Base-by-base conservation (phyloP, 208 protist species). In the Trypanosoma conorhini region DNA sequence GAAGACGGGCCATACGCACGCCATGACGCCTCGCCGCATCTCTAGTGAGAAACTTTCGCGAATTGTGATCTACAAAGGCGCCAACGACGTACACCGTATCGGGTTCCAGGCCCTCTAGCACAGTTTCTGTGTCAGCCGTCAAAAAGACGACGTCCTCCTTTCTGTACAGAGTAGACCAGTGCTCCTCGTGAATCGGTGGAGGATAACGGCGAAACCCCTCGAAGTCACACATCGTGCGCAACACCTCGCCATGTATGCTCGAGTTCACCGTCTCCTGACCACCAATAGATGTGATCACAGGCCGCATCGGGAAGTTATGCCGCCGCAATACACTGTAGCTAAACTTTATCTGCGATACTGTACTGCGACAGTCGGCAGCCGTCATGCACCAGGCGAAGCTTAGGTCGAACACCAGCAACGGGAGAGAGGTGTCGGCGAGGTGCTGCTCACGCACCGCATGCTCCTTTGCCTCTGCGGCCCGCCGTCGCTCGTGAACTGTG, bases 381-480 rank as follows among this genome's bases (percentile, higher is more conserved):
- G 77, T 90, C 92, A 97, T 97, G 61, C 86, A 93, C 85, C 86
- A 91, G 7, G 85, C 77, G 73, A 97, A 95, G 76, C 89, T 94
- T 12, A 97, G 68, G 68, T 97, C 89, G 46, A 93, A 97, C 15
- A 95, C 85, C 22, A 97, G 57, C 17, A 74, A 60, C 15, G 92
- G 92, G 2, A 85, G 68, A 19, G 59, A 62, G 1, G 74, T 48
- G 57, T 90, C 70, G 22, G 61, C 70, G 31, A 94, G 75, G 35
- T 72, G 66, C 0, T 65, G 28, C 35, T 69, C 35, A 71, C 83
- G 88, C 42, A 62, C 62, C n/a, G 48, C 62, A 30, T 72, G 21
- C 17, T 77, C 19, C 15, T 24, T 54, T 3, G 57, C 69, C 66
- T 87, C 88, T 17, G 70, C 72, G 13, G 62, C 71, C 0, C 84